Percentiles rank a stretch among this genome's conserved stretches.
These are phyloP conservation scores for Aotearoamyces nothofagi DNA, from an alignment of 2,329 filamentous ascomycete genomes.

Conservation along the genomic window DNA sequence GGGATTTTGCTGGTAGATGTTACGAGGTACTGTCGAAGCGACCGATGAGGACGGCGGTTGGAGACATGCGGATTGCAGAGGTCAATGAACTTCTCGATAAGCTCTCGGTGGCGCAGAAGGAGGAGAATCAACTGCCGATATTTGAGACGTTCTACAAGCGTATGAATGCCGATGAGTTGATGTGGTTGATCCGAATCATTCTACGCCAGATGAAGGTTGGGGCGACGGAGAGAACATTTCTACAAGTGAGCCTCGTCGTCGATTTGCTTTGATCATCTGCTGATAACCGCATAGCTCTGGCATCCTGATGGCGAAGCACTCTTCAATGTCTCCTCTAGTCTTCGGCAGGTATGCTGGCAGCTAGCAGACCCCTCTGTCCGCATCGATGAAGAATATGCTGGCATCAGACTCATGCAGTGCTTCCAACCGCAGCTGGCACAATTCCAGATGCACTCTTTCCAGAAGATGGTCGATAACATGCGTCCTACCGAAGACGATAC, in stretches of 20 bases:
- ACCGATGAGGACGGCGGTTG: constrained; percentile 56
- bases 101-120: constrained; percentile 59
- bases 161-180: constrained; percentile 88
- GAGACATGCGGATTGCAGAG: constrained; percentile 72
- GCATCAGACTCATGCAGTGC: constrained; percentile 77
- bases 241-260: constrained; percentile 31
- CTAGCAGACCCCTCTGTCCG: constrained; percentile 58
- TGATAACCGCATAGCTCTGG: constrained; percentile 41
- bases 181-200: constrained; percentile 91
- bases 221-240: constrained; percentile 77
- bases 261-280: not conserved
- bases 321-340: constrained; percentile 82
- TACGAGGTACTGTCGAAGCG: constrained; percentile 76
- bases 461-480: constrained; percentile 59
- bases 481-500: constrained; percentile 52
- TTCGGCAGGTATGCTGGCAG: constrained; percentile 91
- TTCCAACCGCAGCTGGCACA: constrained; percentile 93
- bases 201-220: constrained; percentile 60
- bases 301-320: constrained; percentile 63
- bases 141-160: constrained; percentile 71
- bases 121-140: constrained; percentile 72
- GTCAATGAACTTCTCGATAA: constrained; percentile 78
- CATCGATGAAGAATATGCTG: constrained; percentile 59
- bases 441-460: constrained; percentile 72
- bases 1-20: constrained; percentile 85